A percentile compares a stretch with the other conserved stretches of the same genome.
phyloP scores from a whole-genome alignment of 306 rosid species.

The Trifolium pratense region DNA sequence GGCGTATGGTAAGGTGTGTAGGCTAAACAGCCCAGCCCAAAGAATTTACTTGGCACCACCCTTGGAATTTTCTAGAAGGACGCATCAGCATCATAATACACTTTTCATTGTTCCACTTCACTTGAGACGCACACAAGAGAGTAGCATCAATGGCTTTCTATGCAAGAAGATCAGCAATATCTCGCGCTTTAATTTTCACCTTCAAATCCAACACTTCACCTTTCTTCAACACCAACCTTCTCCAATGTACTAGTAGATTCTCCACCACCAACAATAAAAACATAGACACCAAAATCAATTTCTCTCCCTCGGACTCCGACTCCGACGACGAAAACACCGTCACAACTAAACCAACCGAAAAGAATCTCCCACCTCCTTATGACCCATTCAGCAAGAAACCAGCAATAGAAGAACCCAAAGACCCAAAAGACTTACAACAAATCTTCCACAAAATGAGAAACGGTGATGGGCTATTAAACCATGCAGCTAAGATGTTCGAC shows the following conservation, averaged over 20 bases:
- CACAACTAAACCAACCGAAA: not conserved
- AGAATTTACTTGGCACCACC: not conserved
- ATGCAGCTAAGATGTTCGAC: slow-evolving; percentile 92
- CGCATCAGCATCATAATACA: not conserved
- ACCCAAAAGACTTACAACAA: slow-evolving; percentile 74
- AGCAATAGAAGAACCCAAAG: slow-evolving; percentile 54
- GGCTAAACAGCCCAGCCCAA: no score
- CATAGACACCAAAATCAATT: slow-evolving; percentile 53
- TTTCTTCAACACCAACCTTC: no score
- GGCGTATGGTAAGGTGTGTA: no score
- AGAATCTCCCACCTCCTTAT: slow-evolving; percentile 55
- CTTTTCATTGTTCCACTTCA: not conserved
- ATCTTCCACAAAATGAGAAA: slow-evolving; percentile 67
- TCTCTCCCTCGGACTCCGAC: slow-evolving; percentile 53
- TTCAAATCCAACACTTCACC: not conserved
- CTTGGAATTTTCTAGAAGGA: slow-evolving; percentile 24
- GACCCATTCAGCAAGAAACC: slow-evolving; percentile 77
- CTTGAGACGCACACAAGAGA: not conserved
- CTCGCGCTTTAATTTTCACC: slow-evolving; percentile 40
- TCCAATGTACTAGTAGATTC: not conserved
- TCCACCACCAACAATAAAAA: slow-evolving; percentile 40
- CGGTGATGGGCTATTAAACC: slow-evolving; percentile 61
- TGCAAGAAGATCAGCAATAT: slow-evolving; percentile 5
- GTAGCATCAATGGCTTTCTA: slow-evolving; percentile 40
- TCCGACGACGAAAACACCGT: slow-evolving; percentile 33